These are phyloP conservation scores for Drosera capensis DNA, from an alignment of 148 eudicot genomes.

Conservation along the genomic window DNA sequence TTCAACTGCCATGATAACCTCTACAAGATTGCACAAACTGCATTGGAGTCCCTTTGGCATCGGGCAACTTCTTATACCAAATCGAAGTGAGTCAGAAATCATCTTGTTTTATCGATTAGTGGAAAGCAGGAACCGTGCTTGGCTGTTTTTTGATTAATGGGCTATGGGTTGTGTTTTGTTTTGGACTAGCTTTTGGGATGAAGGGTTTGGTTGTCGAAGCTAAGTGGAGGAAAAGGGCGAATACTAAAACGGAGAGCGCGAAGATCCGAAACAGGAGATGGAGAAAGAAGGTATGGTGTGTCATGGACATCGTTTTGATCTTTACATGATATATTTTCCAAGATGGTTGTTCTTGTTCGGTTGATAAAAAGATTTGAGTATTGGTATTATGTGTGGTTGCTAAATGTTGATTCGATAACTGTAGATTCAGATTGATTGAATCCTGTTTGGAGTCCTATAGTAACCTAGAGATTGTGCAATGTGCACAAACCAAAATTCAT, in stretches of 20 bases:
- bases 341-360: no score
- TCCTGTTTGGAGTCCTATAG: no score
- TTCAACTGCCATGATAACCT: no score
- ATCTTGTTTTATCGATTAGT: no score
- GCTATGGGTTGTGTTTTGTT: not conserved
- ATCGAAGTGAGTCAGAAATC: constrained; percentile 29
- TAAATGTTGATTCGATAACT: no score
- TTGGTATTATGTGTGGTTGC: no score
- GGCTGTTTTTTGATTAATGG: no score
- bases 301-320: not conserved
- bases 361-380: no score
- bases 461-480: no score
- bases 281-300: constrained; percentile 44
- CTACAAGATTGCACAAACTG: constrained; percentile 5
- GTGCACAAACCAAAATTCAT: no score
- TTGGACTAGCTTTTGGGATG: constrained; percentile 26
- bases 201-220: constrained; percentile 49
- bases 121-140: no score
- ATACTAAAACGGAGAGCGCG: constrained; percentile 43
- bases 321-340: not conserved
- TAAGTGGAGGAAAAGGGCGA: constrained; percentile 43
- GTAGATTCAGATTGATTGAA: no score
- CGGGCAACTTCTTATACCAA: constrained; percentile 17
- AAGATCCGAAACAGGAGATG: constrained; percentile 60
- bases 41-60: constrained; percentile 8